Evolutionary conservation across 1,284 basidiomycete species (phyloP).

Genomic region (Ustilago trichophora): DNA sequence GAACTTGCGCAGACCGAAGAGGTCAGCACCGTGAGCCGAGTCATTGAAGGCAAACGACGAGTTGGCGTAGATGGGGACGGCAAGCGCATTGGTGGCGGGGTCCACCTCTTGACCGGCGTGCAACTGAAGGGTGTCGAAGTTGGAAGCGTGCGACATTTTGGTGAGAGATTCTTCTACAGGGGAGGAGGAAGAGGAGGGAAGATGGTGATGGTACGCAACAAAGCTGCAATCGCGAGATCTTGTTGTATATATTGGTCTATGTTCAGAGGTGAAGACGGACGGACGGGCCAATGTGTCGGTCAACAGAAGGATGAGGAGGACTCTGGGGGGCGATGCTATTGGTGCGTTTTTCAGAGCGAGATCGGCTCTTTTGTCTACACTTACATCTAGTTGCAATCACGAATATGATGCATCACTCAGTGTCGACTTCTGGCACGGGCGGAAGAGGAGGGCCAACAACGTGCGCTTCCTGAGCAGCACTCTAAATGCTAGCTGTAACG

Average conservation of each 20-base stretch:
- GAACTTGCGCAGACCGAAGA: slow-evolving; percentile 74
- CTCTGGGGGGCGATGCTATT: background rate
- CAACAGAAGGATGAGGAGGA: background rate
- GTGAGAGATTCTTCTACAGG: too few species aligned
- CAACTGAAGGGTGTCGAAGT: slow-evolving; percentile 69
- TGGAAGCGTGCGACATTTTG: slow-evolving; percentile 44
- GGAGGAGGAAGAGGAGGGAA: background rate
- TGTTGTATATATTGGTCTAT: slow-evolving; percentile 19
- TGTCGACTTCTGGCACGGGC: slow-evolving; percentile 8
- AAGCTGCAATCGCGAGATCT: too few species aligned
- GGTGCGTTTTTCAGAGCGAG: slow-evolving; percentile 2
- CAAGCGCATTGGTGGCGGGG: slow-evolving; percentile 77
- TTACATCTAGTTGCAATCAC: too few species aligned
- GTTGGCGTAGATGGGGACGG: slow-evolving; percentile 78
- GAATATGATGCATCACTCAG: too few species aligned
- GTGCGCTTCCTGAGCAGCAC: too few species aligned
- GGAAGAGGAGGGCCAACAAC: too few species aligned
- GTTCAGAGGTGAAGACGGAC: slow-evolving; percentile 5
- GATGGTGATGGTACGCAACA: too few species aligned
- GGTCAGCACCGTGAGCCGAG: slow-evolving; percentile 77
- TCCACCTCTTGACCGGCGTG: slow-evolving; percentile 82
- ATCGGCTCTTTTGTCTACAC: too few species aligned
- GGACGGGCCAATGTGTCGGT: background rate
- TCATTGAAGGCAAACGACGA: slow-evolving; percentile 66
- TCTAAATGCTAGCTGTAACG: too few species aligned